A percentile compares a stretch with the other conserved stretches of the same genome.
Conservation (phyloP, 257 asterid genomes). For the Anisodus acutangulus region DNA sequence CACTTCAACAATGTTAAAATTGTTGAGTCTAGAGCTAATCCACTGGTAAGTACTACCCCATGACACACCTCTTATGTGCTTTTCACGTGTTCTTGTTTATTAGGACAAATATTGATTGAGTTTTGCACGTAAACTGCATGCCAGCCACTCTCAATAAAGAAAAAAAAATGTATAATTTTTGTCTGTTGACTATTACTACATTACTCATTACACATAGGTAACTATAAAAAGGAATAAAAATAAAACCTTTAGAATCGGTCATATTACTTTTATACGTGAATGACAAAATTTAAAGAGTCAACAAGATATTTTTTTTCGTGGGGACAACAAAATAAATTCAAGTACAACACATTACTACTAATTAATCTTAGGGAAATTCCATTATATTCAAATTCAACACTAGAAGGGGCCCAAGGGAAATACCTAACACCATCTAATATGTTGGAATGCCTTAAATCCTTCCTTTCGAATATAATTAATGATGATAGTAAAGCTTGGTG, state of each 20-base stretch:
- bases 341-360: neutral
- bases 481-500: neutral
- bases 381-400: conserved; percentile 1
- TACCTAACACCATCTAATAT: conserved; percentile 23
- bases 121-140: neutral
- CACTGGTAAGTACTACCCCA: conserved; percentile 49
- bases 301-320: neutral
- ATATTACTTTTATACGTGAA: neutral
- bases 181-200: neutral
- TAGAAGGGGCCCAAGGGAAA: neutral
- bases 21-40: conserved; percentile 69
- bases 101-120: neutral
- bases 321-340: conserved; percentile 2
- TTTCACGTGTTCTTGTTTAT: neutral
- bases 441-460: conserved; percentile 13
- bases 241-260: neutral
- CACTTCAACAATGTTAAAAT: conserved; percentile 84
- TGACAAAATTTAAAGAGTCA: neutral
- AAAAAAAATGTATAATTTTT: neutral
- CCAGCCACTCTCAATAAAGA: neutral
- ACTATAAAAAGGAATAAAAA: neutral
- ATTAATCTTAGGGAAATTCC: neutral
- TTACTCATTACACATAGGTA: neutral
- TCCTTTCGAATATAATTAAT: neutral
- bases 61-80: neutral